These are phyloP conservation scores for Phialophora macrospora DNA, from an alignment of 2,329 filamentous ascomycete genomes.

Conservation along the genomic window DNA sequence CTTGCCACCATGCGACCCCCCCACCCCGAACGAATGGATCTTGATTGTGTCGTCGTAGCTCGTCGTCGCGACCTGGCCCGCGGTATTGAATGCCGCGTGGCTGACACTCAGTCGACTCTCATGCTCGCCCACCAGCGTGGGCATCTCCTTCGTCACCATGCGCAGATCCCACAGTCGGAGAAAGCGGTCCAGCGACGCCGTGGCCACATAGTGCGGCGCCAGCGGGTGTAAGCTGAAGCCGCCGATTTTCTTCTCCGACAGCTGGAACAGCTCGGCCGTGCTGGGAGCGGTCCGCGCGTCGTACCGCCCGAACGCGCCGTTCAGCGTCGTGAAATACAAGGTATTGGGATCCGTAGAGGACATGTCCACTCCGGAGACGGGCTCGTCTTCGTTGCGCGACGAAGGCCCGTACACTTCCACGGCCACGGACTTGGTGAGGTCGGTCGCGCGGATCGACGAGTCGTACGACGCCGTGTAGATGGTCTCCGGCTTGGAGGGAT, in stretches of 20 bases:
- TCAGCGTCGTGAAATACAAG: conserved; percentile 85
- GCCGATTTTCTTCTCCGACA: conserved; percentile 93
- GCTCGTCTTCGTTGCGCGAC: conserved; percentile 71
- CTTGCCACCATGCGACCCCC: conserved; percentile 21
- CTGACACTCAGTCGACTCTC: conserved; percentile 83
- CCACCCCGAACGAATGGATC: conserved; percentile 74
- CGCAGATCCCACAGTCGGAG: conserved; percentile 92
- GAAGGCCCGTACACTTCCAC: conserved; percentile 79
- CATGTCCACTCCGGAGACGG: conserved; percentile 84
- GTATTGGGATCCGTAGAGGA: conserved; percentile 70
- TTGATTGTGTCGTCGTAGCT: conserved; percentile 96
- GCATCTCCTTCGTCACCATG: conserved; percentile 68
- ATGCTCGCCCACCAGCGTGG: conserved; percentile 78
- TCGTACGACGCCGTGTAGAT: conserved; percentile 91
- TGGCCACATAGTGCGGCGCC: conserved; percentile 81
- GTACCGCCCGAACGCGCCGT: conserved; percentile 78
- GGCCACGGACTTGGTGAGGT: conserved; percentile 78
- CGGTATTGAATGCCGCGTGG: conserved; percentile 86
- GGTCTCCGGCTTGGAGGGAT: conserved; percentile 71
- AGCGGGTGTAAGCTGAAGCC: conserved; percentile 85
- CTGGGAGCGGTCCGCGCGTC: conserved; percentile 68
- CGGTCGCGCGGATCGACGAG: conserved; percentile 84
- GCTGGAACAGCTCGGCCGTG: conserved; percentile 69
- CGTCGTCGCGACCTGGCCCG: conserved; percentile 84
- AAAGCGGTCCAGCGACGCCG: conserved; percentile 85